Evolutionary conservation across 2,329 filamentous ascomycete species (phyloP).

Genomic region (Fusarium sarcochroum): DNA sequence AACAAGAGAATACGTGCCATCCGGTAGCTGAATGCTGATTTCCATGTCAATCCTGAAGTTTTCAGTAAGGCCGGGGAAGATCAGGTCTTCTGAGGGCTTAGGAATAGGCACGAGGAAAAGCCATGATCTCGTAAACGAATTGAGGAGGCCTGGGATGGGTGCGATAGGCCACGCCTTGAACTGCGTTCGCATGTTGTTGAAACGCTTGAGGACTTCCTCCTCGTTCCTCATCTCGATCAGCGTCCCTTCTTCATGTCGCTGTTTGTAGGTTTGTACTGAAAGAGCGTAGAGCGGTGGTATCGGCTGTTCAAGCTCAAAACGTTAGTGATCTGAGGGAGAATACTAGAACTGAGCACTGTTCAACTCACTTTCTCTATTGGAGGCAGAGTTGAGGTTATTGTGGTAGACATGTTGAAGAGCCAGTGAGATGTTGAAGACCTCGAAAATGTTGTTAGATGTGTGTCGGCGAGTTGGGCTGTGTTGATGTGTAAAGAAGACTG

Average conservation of each 20-base stretch:
- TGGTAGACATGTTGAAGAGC: constrained; percentile 5
- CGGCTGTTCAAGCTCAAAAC: constrained; percentile 2
- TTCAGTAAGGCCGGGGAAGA: constrained; percentile 50
- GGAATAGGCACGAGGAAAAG: constrained; percentile 51
- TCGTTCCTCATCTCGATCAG: constrained; percentile 55
- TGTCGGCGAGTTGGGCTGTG: background rate
- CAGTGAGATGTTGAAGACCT: background rate
- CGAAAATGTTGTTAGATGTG: background rate
- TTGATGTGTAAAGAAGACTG: background rate
- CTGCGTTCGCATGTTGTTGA: constrained; percentile 43
- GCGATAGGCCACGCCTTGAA: constrained; percentile 52
- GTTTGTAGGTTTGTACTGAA: constrained; percentile 45
- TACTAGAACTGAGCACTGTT: background rate
- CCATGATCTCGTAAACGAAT: constrained; percentile 52
- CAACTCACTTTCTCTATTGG: constrained; percentile 17
- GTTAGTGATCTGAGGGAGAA: constrained; percentile 17
- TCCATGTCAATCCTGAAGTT: constrained; percentile 50
- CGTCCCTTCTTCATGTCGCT: constrained; percentile 51
- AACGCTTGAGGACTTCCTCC: constrained; percentile 38
- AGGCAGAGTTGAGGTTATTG: background rate
- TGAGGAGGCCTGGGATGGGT: constrained; percentile 49
- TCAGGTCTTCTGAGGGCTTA: constrained; percentile 20
- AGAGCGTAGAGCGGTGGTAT: constrained; percentile 41
- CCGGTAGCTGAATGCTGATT: constrained; percentile 30
- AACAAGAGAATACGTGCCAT: constrained; percentile 45